A percentile compares a stretch with the other conserved stretches of the same genome.
These are phyloP conservation scores for Boletus subcaerulescens DNA, from an alignment of 768 basidiomycete species.

Conservation along the genomic window DNA sequence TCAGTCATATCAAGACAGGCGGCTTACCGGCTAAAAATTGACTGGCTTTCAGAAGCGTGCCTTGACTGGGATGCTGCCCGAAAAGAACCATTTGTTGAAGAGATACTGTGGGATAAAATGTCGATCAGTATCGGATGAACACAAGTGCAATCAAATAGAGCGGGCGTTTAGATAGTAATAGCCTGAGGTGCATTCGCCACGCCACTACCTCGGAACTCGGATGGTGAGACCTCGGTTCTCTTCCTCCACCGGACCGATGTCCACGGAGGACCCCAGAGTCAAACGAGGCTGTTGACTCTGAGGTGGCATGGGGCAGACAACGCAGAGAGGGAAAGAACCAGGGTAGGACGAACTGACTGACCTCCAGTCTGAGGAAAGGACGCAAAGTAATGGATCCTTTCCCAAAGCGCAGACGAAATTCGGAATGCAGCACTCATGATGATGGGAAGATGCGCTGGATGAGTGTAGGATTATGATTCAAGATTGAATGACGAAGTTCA, in stretches of 20 bases:
- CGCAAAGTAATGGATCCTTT: constrained; percentile 87
- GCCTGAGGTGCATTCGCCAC: neutral
- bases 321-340: neutral
- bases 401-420: constrained; percentile 79
- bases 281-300: too few species aligned
- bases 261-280: neutral
- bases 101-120: constrained; percentile 3
- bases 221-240: neutral
- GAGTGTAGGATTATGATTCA: neutral
- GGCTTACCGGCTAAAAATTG: constrained; percentile 16
- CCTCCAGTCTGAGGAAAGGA: constrained; percentile 92
- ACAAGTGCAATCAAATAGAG: neutral
- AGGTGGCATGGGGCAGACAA: too few species aligned
- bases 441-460: constrained; percentile 13
- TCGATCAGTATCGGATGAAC: constrained; percentile 6
- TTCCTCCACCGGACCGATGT: neutral
- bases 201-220: neutral
- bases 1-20: neutral
- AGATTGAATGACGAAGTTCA: neutral
- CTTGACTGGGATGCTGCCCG: constrained; percentile 18
- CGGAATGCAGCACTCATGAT: constrained; percentile 52
- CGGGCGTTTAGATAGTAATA: neutral
- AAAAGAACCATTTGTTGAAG: constrained; percentile 19
- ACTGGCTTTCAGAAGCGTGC: constrained; percentile 15
- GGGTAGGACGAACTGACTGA: constrained; percentile 32